Base-by-base conservation (phyloP, 257 asterid genomes). In the Ocimum tenuiflorum region DNA sequence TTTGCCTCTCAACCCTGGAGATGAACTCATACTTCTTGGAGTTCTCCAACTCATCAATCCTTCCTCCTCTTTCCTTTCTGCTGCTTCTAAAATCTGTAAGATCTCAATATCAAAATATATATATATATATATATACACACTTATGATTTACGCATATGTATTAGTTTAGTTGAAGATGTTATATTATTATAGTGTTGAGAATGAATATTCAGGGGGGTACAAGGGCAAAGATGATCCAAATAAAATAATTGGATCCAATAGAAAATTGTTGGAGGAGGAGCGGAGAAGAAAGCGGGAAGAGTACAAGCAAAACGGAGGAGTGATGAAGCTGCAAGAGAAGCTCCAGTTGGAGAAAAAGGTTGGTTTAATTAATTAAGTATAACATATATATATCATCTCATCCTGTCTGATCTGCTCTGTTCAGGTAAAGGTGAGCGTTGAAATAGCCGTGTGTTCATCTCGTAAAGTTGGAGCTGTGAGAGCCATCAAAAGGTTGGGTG, bases 371-470 rank as follows among this genome's bases (percentile, higher is more conserved):
- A 6, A 20, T n/a, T n/a, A n/a, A n/a, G n/a, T n/a, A n/a, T n/a
- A n/a, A n/a, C n/a, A n/a, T n/a, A n/a, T n/a, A n/a, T n/a, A n/a
- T n/a, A n/a, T n/a, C n/a, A n/a, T n/a, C n/a, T n/a, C n/a, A n/a
- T n/a, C n/a, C n/a, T n/a, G n/a, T n/a, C n/a, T n/a, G n/a, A n/a
- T n/a, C n/a, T n/a, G n/a, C n/a, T n/a, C n/a, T n/a, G n/a, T n/a
- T n/a, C n/a, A 87, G 95, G 80, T 87, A 0, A 78, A 73, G 59
- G 66, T 87, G 20, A 73, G 67, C 19, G 72, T 83, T 35, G 84
- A 81, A 66, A 65, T 85, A 50, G 77, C 56, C 35, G 83, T 75
- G 8, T 86, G 92, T 31, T 60, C 76, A 22, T 80, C 92, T 8
- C 71, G 85, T 11, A 87, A 81, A 65, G 81, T 47, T 31, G 83